Percentiles rank a stretch among this genome's conserved stretches.
phyloP scores from a whole-genome alignment of 352 stramenopile species.

The Phytophthora colocasiae region DNA sequence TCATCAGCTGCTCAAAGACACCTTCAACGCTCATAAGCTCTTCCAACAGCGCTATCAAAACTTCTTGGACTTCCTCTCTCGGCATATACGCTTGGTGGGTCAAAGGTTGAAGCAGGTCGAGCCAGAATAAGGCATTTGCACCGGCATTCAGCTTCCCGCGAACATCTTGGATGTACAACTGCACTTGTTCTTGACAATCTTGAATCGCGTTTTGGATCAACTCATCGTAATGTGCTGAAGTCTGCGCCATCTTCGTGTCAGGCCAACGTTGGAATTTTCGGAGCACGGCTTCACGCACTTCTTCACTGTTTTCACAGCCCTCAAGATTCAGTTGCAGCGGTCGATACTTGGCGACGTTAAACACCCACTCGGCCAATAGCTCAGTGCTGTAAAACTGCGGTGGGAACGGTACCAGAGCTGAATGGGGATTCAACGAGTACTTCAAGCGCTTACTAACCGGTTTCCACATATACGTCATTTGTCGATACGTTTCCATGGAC shows the following conservation, averaged over 20 bases:
- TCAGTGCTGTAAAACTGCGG: constrained; percentile 13
- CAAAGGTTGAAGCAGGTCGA: constrained; percentile 29
- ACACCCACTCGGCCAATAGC: constrained; percentile 31
- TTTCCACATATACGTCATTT: constrained; percentile 12
- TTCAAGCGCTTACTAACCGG: neutral
- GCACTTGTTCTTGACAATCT: constrained; percentile 32
- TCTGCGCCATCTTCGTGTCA: constrained; percentile 17
- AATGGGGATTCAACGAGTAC: neutral
- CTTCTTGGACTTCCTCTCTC: constrained; percentile 26
- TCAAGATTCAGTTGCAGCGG: constrained; percentile 31
- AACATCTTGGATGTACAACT: constrained; percentile 35
- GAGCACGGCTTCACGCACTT: constrained; percentile 36
- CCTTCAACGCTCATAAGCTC: constrained; percentile 33
- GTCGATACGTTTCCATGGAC: constrained; percentile 2
- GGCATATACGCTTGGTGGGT: constrained; percentile 6
- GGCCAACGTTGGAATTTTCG: constrained; percentile 40
- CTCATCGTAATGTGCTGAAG: constrained; percentile 6
- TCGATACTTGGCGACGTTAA: constrained; percentile 20
- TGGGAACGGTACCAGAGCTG: neutral
- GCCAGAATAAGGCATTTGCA: constrained; percentile 36
- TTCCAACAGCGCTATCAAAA: constrained; percentile 24
- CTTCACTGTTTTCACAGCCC: constrained; percentile 15
- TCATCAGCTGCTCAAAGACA: constrained; percentile 24
- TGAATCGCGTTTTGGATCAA: constrained; percentile 12
- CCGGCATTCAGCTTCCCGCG: constrained; percentile 21